Conservation (phyloP, 2,329 filamentous ascomycete species). For the Onygenales sp. region DNA sequence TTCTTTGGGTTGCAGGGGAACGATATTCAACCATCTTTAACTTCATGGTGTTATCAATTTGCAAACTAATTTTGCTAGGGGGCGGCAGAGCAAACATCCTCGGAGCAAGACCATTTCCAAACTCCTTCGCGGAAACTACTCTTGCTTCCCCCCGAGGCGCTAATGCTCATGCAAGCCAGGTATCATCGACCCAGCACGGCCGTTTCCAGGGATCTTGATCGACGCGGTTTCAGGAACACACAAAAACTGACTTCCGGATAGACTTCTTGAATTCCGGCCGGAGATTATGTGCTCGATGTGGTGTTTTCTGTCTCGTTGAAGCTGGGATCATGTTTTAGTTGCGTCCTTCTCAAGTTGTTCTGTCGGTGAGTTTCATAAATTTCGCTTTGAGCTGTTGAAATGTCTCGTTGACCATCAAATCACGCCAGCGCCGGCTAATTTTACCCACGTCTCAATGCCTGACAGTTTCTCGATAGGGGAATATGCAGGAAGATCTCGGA, state of each 20-base stretch:
- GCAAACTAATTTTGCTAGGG: too few species aligned
- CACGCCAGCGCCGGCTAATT: too few species aligned
- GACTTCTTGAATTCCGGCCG: background rate
- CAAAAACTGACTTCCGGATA: background rate
- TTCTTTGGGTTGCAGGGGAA: too few species aligned
- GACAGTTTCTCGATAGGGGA: background rate
- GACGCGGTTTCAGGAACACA: background rate
- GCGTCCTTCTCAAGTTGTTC: background rate
- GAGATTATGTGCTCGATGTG: background rate
- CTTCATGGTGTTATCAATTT: too few species aligned
- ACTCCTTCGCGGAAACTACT: background rate
- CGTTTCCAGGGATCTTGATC: background rate
- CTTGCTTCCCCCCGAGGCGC: background rate
- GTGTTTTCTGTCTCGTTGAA: background rate
- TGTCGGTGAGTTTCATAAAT: background rate
- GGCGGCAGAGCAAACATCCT: too few species aligned
- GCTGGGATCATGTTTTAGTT: background rate
- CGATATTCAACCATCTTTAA: too few species aligned
- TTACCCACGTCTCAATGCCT: background rate
- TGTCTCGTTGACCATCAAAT: too few species aligned
- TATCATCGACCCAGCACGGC: background rate
- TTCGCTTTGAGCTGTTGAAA: background rate
- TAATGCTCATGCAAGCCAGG: background rate
- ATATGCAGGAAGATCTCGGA: slow-evolving; percentile 1
- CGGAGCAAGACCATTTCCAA: background rate